These are phyloP conservation scores for Aspergillus quadrilineatus DNA, from an alignment of 2,329 filamentous ascomycete genomes.

Conservation along the genomic window DNA sequence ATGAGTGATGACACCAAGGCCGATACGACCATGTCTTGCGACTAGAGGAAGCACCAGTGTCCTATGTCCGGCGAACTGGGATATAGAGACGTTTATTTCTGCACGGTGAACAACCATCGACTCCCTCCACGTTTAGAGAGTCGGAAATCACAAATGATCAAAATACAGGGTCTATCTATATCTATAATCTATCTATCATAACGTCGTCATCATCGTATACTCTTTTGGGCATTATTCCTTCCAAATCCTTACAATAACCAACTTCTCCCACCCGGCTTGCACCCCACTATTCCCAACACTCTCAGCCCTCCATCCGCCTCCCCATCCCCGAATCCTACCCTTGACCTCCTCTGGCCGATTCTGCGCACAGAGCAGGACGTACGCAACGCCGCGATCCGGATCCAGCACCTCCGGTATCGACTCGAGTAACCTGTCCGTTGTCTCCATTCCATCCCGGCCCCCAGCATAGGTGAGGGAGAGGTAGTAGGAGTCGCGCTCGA, in stretches of 20 bases:
- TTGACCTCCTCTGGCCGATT: constrained; percentile 80
- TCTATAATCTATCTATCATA: not conserved
- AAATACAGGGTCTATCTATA: not conserved
- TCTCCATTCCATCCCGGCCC: constrained; percentile 89
- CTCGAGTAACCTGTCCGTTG: constrained; percentile 74
- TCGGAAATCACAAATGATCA: constrained; percentile 1
- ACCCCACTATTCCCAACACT: constrained; percentile 80
- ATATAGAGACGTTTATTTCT: not conserved
- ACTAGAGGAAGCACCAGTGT: not conserved
- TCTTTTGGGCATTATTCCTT: constrained; percentile 36
- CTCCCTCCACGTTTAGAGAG: not conserved
- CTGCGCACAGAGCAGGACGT: constrained; percentile 84
- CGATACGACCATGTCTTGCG: not conserved
- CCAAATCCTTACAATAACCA: constrained; percentile 88
- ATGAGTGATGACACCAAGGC: not conserved
- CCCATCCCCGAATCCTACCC: constrained; percentile 58
- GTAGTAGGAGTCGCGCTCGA: constrained; percentile 79
- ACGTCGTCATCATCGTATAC: not conserved
- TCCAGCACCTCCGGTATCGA: constrained; percentile 65
- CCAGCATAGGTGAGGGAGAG: constrained; percentile 86
- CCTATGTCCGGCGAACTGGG: not conserved
- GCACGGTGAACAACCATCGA: not conserved
- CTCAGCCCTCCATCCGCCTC: constrained; percentile 68
- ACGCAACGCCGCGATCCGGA: constrained; percentile 71
- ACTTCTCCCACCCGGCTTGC: constrained; percentile 89